phyloP scores from a whole-genome alignment of 164 flowering plant species.

The Buxus sempervirens region DNA sequence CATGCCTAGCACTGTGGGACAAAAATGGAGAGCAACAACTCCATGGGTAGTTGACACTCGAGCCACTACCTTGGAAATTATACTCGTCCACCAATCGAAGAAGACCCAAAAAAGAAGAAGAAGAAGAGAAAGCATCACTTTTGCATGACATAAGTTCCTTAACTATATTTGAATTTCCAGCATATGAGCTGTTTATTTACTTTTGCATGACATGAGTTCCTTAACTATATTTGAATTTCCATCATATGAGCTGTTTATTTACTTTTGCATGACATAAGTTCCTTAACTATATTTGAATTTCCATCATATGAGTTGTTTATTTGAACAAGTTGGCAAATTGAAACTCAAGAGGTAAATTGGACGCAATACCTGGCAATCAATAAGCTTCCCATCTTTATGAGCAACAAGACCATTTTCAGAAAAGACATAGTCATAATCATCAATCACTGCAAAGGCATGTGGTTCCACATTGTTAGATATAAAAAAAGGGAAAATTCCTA shows the following conservation, averaged over 20 bases:
- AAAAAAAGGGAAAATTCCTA: neutral
- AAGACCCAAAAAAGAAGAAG: too few species aligned
- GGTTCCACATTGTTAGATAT: neutral
- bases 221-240: neutral
- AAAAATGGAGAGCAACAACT: too few species aligned
- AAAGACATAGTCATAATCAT: constrained; percentile 87
- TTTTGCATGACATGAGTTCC: neutral
- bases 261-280: too few species aligned
- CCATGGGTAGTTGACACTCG: constrained; percentile 1
- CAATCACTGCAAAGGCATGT: constrained; percentile 48
- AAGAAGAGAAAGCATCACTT: too few species aligned
- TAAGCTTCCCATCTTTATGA: constrained; percentile 73
- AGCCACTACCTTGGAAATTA: neutral
- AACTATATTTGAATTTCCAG: neutral
- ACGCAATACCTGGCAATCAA: constrained; percentile 67
- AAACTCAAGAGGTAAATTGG: neutral
- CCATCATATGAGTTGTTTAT: neutral
- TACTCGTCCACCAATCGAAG: neutral
- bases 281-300: neutral
- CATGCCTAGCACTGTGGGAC: too few species aligned
- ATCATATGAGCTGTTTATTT: neutral
- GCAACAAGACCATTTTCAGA: constrained; percentile 99
- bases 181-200: neutral
- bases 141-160: neutral
- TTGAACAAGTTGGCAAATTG: neutral